phyloP scores from a whole-genome alignment of 495 filamentous ascomycete genomes.

The Penicillium waksmanii region DNA sequence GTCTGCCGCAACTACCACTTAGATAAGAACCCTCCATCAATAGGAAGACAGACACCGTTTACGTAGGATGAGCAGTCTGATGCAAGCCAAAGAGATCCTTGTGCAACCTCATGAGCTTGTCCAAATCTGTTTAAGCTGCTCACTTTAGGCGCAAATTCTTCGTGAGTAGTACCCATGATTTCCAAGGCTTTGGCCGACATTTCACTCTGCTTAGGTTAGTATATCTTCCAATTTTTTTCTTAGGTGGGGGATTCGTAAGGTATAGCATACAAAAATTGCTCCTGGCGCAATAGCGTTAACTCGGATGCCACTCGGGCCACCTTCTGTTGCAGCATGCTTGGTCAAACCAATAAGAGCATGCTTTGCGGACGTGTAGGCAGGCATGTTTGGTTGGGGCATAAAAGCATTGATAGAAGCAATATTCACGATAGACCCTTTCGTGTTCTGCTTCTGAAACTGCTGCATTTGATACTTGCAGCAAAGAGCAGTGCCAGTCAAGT shows the following conservation, averaged over 20 bases:
- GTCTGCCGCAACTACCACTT: not conserved
- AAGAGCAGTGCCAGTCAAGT: slow-evolving; percentile 21
- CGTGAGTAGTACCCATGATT: slow-evolving; percentile 6
- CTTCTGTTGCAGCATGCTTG: slow-evolving; percentile 32
- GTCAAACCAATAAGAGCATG: slow-evolving; percentile 50
- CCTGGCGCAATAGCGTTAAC: slow-evolving; percentile 32
- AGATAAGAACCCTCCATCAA: slow-evolving; percentile 25
- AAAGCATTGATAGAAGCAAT: slow-evolving; percentile 41
- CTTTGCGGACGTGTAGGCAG: slow-evolving; percentile 47
- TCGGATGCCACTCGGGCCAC: slow-evolving; percentile 19
- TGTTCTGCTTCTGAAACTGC: slow-evolving; percentile 27
- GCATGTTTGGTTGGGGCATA: slow-evolving; percentile 26
- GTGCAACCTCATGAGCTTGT: slow-evolving; percentile 35
- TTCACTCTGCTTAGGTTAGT: slow-evolving; percentile 22
- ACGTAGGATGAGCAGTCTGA: slow-evolving; percentile 36
- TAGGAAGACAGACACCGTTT: slow-evolving; percentile 33
- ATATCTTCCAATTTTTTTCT: too few relatives aligned
- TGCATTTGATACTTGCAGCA: slow-evolving; percentile 24
- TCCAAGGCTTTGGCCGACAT: slow-evolving; percentile 25
- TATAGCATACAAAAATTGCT: slow-evolving; percentile 9
- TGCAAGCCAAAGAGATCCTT: slow-evolving; percentile 38
- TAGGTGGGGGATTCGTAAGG: not conserved
- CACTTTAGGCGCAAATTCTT: slow-evolving; percentile 8
- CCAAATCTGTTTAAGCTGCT: slow-evolving; percentile 33
- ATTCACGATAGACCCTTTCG: slow-evolving; percentile 47